Evolutionary conservation across 2,329 filamentous ascomycete genomes (phyloP).

Genomic region (Colletotrichum abscissum): DNA sequence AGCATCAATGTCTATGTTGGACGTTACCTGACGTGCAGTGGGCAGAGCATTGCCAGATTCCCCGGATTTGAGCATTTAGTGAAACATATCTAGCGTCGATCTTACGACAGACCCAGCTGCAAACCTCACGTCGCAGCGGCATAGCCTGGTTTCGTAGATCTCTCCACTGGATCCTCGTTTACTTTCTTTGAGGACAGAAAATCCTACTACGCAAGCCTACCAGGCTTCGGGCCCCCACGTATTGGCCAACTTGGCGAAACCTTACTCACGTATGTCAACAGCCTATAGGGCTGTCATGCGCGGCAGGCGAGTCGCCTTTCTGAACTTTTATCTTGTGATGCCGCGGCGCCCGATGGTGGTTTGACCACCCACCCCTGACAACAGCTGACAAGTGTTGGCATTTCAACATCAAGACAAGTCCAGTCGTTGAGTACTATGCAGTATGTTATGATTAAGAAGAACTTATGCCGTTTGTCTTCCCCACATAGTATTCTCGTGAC

Average conservation of each 20-base stretch:
- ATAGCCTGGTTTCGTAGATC: not conserved
- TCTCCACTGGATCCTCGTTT: not conserved
- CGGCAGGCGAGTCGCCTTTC: not conserved
- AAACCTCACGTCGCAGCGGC: not conserved
- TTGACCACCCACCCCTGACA: not conserved
- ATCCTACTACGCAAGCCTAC: not conserved
- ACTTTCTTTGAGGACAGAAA: not conserved
- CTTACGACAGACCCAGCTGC: not conserved
- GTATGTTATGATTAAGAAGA: not conserved
- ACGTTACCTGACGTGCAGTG: not conserved
- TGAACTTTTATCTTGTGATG: slow-evolving; percentile 15
- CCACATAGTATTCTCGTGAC: slow-evolving; percentile 6
- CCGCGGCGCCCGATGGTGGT: slow-evolving; percentile 12
- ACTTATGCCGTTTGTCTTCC: not conserved
- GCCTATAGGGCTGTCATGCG: not conserved
- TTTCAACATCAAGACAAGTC: not conserved
- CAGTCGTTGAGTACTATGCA: not conserved
- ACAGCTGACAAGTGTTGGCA: not conserved
- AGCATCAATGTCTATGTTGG: not conserved
- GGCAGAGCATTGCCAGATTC: not conserved
- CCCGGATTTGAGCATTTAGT: not conserved
- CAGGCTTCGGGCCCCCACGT: not conserved
- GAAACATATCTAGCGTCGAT: not conserved
- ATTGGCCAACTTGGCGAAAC: not conserved
- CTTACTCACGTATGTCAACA: not conserved